Evolutionary conservation across 2,329 filamentous ascomycete genomes (phyloP).

Genomic region (Sordariomycetes sp.): DNA sequence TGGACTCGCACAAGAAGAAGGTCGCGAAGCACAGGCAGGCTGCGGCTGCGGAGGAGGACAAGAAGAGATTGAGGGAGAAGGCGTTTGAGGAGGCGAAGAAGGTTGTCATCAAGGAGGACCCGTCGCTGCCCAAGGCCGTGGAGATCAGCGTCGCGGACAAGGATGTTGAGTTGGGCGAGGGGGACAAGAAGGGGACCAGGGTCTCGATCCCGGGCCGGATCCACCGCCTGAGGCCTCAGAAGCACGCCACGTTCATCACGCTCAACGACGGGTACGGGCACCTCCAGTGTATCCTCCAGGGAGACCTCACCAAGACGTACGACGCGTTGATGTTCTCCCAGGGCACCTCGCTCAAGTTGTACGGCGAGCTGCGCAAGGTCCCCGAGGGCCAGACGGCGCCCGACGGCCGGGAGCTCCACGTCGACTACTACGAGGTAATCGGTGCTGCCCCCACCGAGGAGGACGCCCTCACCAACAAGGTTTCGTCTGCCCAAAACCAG

Average conservation of each 20-base stretch:
- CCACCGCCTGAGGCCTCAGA: constrained; percentile 69
- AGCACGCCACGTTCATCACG: constrained; percentile 78
- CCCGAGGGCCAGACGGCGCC: constrained; percentile 67
- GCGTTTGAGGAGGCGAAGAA: constrained; percentile 66
- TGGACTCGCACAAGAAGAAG: constrained; percentile 74
- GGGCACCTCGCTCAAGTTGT: constrained; percentile 76
- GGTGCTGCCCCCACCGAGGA: constrained; percentile 73
- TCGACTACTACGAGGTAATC: constrained; percentile 76
- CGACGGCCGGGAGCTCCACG: constrained; percentile 76
- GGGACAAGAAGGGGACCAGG: constrained; percentile 50
- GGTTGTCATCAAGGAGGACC: constrained; percentile 55
- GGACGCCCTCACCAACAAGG: constrained; percentile 78
- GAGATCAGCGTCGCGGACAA: constrained; percentile 66
- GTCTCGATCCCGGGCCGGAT: constrained; percentile 75
- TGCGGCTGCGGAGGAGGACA: constrained; percentile 58
- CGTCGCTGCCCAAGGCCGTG: constrained; percentile 57
- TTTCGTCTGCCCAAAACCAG: constrained; percentile 31
- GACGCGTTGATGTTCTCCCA: constrained; percentile 75
- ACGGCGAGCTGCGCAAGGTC: constrained; percentile 72
- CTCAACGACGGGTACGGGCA: constrained; percentile 66
- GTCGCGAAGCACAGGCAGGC: constrained; percentile 62
- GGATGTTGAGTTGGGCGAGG: constrained; percentile 45
- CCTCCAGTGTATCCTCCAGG: constrained; percentile 73
- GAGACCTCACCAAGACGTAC: constrained; percentile 80
- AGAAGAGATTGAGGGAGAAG: constrained; percentile 55